Evolutionary conservation across 345 rosid genomes (phyloP).

Genomic region (Brassica cretica): DNA sequence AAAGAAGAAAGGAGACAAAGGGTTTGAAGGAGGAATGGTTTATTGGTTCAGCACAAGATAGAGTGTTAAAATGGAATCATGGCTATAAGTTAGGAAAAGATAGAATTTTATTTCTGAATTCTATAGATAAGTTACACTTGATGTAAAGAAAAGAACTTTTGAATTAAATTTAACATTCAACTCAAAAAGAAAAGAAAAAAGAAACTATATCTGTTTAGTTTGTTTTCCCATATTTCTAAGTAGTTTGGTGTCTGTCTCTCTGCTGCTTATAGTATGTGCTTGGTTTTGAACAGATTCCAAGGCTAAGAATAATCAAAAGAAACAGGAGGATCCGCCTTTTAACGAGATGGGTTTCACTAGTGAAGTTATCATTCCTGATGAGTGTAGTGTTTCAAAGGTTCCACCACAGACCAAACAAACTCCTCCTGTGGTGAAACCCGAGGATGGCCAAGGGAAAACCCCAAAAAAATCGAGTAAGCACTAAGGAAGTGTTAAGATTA

Average conservation of each 20-base stretch:
- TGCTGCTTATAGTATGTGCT: not conserved
- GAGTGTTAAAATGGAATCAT: too few species aligned
- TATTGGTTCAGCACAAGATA: too few species aligned
- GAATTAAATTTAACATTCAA: too few species aligned
- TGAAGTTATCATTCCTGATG: slow-evolving; percentile 58
- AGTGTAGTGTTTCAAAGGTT: slow-evolving; percentile 56
- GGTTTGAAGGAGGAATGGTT: too few species aligned
- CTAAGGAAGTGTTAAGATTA: slow-evolving; percentile 7
- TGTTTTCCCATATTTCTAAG: not conserved
- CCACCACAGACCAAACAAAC: slow-evolving; percentile 39
- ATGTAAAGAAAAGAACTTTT: too few species aligned
- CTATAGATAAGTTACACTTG: too few species aligned
- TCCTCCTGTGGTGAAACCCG: slow-evolving; percentile 15
- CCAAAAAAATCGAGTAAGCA: slow-evolving; percentile 32
- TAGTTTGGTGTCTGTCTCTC: not conserved
- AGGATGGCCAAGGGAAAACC: slow-evolving; percentile 37
- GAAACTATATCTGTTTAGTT: not conserved
- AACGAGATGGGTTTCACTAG: slow-evolving; percentile 53
- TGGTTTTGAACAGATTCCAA: slow-evolving; percentile 51
- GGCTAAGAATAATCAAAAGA: slow-evolving; percentile 38
- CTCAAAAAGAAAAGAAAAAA: too few species aligned
- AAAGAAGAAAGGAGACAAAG: too few species aligned
- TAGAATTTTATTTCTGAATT: too few species aligned
- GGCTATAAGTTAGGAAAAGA: too few species aligned
- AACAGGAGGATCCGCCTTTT: slow-evolving; percentile 27